phyloP scores from a whole-genome alignment of 2,329 filamentous ascomycete genomes.

The Podosphaera xanthii region DNA sequence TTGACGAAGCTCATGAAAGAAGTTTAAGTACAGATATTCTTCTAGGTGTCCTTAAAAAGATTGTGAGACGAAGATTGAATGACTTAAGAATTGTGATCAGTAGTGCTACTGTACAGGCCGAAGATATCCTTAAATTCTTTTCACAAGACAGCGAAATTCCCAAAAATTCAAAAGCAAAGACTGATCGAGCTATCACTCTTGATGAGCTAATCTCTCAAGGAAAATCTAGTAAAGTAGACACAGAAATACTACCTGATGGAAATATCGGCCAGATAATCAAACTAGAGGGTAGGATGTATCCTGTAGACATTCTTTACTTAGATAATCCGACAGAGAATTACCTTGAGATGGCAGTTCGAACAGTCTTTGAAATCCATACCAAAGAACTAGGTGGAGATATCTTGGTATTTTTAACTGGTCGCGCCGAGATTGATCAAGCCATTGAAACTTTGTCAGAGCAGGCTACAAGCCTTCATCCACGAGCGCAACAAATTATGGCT shows the following conservation, averaged over 20 bases:
- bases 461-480: conserved; percentile 35
- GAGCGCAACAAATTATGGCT: conserved; percentile 36
- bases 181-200: conserved; percentile 13
- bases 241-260: conserved; percentile 11
- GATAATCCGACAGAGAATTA: conserved; percentile 66
- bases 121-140: conserved; percentile 69
- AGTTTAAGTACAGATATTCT: conserved; percentile 83
- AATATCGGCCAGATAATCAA: conserved; percentile 47
- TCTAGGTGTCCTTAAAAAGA: conserved; percentile 77
- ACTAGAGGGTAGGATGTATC: conserved; percentile 69
- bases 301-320: conserved; percentile 69
- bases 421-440: conserved; percentile 73
- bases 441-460: conserved; percentile 62
- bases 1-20: conserved; percentile 89
- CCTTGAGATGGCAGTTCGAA: conserved; percentile 57
- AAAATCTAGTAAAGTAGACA: conserved; percentile 8
- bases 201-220: conserved; percentile 13
- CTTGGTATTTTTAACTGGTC: conserved; percentile 72
- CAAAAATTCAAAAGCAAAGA: conserved; percentile 8
- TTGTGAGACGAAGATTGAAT: conserved; percentile 45
- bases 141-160: conserved; percentile 17
- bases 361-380: conserved; percentile 69
- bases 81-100: conserved; percentile 78
- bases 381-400: conserved; percentile 69
- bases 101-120: conserved; percentile 79